Base-by-base conservation (phyloP, 768 basidiomycete genomes). In the Suillus subaureus region DNA sequence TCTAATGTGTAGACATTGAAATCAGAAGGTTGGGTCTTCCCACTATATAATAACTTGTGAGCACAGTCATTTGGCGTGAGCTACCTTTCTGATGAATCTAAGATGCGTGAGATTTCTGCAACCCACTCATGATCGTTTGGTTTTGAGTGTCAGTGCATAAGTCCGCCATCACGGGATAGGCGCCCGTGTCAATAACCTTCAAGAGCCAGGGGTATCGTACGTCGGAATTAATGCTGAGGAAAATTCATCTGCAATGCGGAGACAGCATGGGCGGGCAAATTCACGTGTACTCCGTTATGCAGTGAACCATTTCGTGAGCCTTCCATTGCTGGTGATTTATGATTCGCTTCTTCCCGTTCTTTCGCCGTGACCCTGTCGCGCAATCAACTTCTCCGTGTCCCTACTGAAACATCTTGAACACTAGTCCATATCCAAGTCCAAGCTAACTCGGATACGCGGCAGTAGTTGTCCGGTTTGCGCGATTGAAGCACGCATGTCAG, bases 1-100 rank as follows among this genome's bases (percentile, higher is more conserved):
- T 71, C 47, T 69, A 64, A 39, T 67, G 2, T 68, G 40, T 60
- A 49, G 26, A 60, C 6, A 31, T 60, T 31, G 6, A 60, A 7
- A 12, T 31, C 28, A 42, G 26, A 60, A 42, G 26, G 39, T 60
- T 40, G 18, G 39, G 6, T n/a, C 12, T 8, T 21, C 26, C 18
- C 6, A 21, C 23, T 28, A 2, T 6, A 42, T 21, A 60, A 12
- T 28, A 28, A 60, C 26, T 60, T 60, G 58, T 26, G 12, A 13
- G 28, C 40, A 28, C 39, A 40, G 18, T 15, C 40, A 60, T 60
- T 60, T 60, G 28, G 28, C 3, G 33, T 33, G 33, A 33, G 33
- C n/a, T 33, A 4, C 15, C 8, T 13, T 45, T 45, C n/a, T 35
- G 55, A 37, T 23, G 35, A 23, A 2, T 58, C 23, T 16, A 23